Evolutionary conservation across 139 green algal species (phyloP), one percentile per base, ranked within the genome.

Genomic region (Desmodesmus armatus): DNA sequence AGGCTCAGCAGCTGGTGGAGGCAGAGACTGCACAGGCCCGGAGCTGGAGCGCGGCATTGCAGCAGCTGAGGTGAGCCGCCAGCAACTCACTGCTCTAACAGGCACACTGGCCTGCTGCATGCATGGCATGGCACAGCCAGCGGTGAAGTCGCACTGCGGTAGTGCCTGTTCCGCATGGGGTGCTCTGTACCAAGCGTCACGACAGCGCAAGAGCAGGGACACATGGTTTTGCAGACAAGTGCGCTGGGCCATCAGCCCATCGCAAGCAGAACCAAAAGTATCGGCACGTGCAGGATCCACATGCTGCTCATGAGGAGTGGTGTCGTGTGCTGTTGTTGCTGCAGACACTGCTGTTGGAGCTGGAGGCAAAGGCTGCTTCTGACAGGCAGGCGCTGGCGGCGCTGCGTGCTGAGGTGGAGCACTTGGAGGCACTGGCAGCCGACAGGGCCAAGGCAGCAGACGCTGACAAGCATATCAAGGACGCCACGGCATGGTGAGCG

Each of bases 1-100:
- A 84, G 62, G 62, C 76, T 33, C 55, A 53, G 76, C 3, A n/a
- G 37, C 62, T 60, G 76, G 25, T 82, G 5, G 76, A 82, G 37
- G 76, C 53, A n/a, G 76, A 82, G 62, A 65, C 76, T 29, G 53
- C 76, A 55, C 4, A 71, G 47, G 76, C 76, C 11, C 53, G 37
- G 55, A 82, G 37, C 76, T 82, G 55, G 76, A 82, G 35, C 76
- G 76, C 25, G 43, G 37, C 55, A 82, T 82, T 41, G 76, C 76
- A 39, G 76, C 31, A 51, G 74, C 74, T 51, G 74, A 81, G 74
- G 74, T 81, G 72, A 5, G 72, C 4, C 13, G 11, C 19, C 23
- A 66, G 44, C 17, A n/a, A n/a, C n/a, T n/a, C n/a, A n/a, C n/a
- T n/a, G n/a, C n/a, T n/a, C n/a, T n/a, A n/a, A n/a, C n/a, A n/a